Evolutionary conservation across 495 filamentous ascomycete species (phyloP).

Genomic region (Stereocaulon alpinum): DNA sequence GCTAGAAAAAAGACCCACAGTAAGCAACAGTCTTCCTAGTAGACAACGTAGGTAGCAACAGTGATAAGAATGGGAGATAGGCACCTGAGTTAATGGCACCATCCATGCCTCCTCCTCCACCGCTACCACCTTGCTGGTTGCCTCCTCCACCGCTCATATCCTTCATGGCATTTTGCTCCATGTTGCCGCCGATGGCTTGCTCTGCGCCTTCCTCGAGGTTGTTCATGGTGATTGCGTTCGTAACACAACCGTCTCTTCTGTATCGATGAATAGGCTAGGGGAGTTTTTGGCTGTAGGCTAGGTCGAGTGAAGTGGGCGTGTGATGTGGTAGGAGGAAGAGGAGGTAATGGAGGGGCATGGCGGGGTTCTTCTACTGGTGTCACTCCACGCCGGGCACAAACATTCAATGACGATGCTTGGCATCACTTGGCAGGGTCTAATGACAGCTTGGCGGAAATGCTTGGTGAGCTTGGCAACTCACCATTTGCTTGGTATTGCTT

Average conservation of each 20-base stretch:
- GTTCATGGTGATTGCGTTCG: neutral
- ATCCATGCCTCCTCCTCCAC: neutral
- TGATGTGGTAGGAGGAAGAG: neutral
- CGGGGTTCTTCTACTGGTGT: neutral
- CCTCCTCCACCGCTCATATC: neutral
- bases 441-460: no score
- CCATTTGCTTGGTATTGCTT: no score
- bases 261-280: neutral
- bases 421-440: no score
- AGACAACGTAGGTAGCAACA: neutral
- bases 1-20: neutral
- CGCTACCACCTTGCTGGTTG: neutral
- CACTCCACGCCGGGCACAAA: no score
- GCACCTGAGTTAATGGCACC: neutral
- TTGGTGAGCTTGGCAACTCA: no score
- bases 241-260: no score
- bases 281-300: neutral
- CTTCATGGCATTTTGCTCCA: conserved; percentile 3
- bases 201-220: conserved; percentile 3
- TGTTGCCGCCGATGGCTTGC: neutral
- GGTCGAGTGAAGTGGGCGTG: neutral
- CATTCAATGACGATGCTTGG: no score
- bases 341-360: neutral
- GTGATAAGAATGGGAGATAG: neutral
- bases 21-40: neutral